These are phyloP conservation scores for Macrocybe gigantea DNA, from an alignment of 768 basidiomycete genomes.

Conservation along the genomic window DNA sequence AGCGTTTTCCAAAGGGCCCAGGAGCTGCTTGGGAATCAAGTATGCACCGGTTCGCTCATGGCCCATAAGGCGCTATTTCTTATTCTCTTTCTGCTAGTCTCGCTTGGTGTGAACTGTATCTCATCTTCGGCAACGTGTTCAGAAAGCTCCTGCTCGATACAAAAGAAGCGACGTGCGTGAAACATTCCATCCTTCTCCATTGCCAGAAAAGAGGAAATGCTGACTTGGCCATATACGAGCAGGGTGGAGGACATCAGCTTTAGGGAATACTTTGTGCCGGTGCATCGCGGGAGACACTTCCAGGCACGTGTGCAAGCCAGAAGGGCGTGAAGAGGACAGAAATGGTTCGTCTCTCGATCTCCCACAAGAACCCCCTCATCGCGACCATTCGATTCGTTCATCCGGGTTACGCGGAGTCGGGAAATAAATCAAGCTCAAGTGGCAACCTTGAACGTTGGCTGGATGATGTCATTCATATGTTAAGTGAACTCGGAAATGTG, in stretches of 20 bases:
- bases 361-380: too few relatives aligned
- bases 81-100: constrained; percentile 19
- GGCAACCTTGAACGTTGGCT: too few relatives aligned
- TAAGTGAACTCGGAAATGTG: too few relatives aligned
- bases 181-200: neutral
- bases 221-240: constrained; percentile 3
- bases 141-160: constrained; percentile 28
- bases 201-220: neutral
- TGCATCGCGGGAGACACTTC: constrained; percentile 26
- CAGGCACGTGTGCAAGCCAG: constrained; percentile 18
- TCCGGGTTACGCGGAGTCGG: too few relatives aligned
- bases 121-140: constrained; percentile 34
- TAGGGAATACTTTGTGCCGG: constrained; percentile 29
- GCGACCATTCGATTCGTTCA: too few relatives aligned
- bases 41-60: constrained; percentile 13
- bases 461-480: too few relatives aligned
- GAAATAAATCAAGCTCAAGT: too few relatives aligned
- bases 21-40: constrained; percentile 42
- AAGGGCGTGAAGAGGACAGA: too few relatives aligned
- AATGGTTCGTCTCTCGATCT: too few relatives aligned
- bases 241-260: constrained; percentile 26
- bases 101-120: constrained; percentile 38
- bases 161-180: constrained; percentile 25
- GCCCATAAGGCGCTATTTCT: neutral
- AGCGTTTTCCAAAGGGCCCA: constrained; percentile 37